Conservation (phyloP, 1,139 yeast genomes). For the Suhomyces choctaworum region DNA sequence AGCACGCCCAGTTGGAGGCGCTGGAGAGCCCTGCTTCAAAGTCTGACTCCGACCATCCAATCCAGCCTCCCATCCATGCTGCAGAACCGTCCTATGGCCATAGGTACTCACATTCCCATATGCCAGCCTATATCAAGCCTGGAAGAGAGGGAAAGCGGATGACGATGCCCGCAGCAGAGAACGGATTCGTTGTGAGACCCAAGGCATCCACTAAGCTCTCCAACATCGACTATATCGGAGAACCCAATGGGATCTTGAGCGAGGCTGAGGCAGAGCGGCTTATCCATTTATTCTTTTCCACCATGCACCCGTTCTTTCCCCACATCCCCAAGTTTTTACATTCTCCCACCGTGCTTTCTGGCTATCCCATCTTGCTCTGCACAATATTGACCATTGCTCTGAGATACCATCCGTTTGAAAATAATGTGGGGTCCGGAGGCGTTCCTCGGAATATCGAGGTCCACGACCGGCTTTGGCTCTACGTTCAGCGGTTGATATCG, state of each 20-base stretch:
- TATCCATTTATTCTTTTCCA: constrained; percentile 65
- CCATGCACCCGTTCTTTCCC: constrained; percentile 90
- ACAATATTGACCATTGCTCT: constrained; percentile 79
- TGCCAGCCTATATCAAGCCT: constrained; percentile 18
- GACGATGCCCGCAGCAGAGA: constrained; percentile 49
- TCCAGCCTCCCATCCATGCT: constrained; percentile 7
- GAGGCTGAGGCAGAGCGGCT: constrained; percentile 67
- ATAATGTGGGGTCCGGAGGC: constrained; percentile 30
- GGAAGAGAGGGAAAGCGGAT: constrained; percentile 19
- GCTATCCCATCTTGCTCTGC: constrained; percentile 78
- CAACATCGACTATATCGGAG: constrained; percentile 67
- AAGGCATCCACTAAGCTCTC: constrained; percentile 51
- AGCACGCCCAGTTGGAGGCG: constrained; percentile 48
- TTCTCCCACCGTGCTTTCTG: constrained; percentile 63
- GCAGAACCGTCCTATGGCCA: not conserved
- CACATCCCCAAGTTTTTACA: constrained; percentile 77
- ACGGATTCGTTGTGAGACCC: constrained; percentile 53
- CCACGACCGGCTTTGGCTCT: constrained; percentile 80
- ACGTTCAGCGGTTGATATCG: constrained; percentile 78
- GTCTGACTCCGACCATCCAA: not conserved
- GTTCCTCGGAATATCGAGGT: constrained; percentile 56
- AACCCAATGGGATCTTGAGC: constrained; percentile 56
- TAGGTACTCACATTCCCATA: constrained; percentile 1
- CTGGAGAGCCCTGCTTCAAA: not conserved
- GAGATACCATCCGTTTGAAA: constrained; percentile 63